Conservation (phyloP, 768 basidiomycete genomes). For the Leucocoprinus sp. region DNA sequence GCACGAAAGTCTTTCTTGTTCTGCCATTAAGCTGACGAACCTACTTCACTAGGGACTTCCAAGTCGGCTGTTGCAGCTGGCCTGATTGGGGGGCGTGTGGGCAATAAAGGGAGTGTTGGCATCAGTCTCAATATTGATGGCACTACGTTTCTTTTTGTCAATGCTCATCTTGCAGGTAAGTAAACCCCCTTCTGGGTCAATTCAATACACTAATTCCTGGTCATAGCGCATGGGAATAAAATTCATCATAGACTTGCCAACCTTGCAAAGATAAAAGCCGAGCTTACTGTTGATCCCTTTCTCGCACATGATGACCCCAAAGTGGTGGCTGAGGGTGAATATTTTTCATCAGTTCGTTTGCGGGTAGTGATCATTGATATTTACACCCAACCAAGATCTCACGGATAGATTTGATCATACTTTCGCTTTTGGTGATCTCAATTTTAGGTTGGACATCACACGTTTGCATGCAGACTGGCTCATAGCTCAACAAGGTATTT, state of each 20-base stretch:
- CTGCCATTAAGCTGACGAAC: constrained; percentile 10
- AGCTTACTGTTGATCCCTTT: constrained; percentile 75
- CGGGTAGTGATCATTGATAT: too few relatives aligned
- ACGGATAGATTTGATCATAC: constrained; percentile 86
- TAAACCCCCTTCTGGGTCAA: constrained; percentile 1
- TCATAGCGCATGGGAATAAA: constrained; percentile 66
- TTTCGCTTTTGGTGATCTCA: constrained; percentile 87
- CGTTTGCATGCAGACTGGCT: constrained; percentile 94
- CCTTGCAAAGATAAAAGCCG: constrained; percentile 80
- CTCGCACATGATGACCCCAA: constrained; percentile 57
- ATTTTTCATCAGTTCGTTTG: too few relatives aligned
- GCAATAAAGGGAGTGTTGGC: constrained; percentile 93
- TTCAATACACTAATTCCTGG: background rate
- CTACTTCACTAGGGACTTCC: constrained; percentile 45
- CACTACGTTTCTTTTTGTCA: constrained; percentile 82
- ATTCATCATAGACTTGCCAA: constrained; percentile 78
- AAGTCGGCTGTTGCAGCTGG: constrained; percentile 84
- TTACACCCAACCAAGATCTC: constrained; percentile 49
- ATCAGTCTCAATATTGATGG: constrained; percentile 78
- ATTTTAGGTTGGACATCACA: constrained; percentile 84
- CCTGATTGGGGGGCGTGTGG: constrained; percentile 82
- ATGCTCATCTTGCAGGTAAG: constrained; percentile 82
- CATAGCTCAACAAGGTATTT: constrained; percentile 69
- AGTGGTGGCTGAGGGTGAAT: constrained; percentile 69
- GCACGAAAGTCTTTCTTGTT: constrained; percentile 22